phyloP scores from a whole-genome alignment of 1,139 yeast species.

The Yamadazyma blattariae region DNA sequence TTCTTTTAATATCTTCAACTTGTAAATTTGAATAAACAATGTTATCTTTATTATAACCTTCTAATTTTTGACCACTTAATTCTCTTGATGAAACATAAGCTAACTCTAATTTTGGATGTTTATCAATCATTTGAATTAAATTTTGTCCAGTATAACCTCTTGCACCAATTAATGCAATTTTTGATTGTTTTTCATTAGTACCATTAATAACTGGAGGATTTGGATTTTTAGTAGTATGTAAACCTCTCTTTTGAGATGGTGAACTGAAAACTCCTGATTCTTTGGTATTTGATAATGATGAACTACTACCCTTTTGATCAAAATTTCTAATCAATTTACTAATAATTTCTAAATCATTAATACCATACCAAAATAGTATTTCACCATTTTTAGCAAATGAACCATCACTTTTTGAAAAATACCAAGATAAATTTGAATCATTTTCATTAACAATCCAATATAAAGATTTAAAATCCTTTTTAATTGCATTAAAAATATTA shows the following conservation, averaged over 20 bases:
- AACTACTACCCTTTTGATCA: slow-evolving; percentile 29
- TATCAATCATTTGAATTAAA: slow-evolving; percentile 78
- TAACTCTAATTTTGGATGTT: slow-evolving; percentile 83
- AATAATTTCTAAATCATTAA: slow-evolving; percentile 56
- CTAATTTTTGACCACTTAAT: slow-evolving; percentile 78
- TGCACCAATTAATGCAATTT: slow-evolving; percentile 94
- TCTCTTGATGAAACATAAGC: slow-evolving; percentile 96
- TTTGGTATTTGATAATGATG: slow-evolving; percentile 36
- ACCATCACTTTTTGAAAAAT: slow-evolving; percentile 90
- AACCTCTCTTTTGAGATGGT: slow-evolving; percentile 40
- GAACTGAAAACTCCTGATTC: slow-evolving; percentile 43
- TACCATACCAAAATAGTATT: slow-evolving; percentile 93
- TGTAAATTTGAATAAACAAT: slow-evolving; percentile 82
- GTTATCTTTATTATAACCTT: slow-evolving; percentile 81
- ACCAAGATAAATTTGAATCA: slow-evolving; percentile 90
- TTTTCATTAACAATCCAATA: slow-evolving; percentile 92
- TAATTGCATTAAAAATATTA: slow-evolving; percentile 81
- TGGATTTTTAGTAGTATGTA: slow-evolving; percentile 52
- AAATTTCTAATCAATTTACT: slow-evolving; percentile 66
- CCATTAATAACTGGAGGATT: slow-evolving; percentile 71
- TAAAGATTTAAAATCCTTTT: slow-evolving; percentile 67
- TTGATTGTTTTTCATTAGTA: slow-evolving; percentile 55
- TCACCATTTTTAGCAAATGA: slow-evolving; percentile 87
- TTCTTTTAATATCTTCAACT: slow-evolving; percentile 75
- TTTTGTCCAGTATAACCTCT: slow-evolving; percentile 98